These are phyloP conservation scores for Neofusicoccum parvum DNA, from an alignment of 2,329 filamentous ascomycete genomes.

Conservation along the genomic window DNA sequence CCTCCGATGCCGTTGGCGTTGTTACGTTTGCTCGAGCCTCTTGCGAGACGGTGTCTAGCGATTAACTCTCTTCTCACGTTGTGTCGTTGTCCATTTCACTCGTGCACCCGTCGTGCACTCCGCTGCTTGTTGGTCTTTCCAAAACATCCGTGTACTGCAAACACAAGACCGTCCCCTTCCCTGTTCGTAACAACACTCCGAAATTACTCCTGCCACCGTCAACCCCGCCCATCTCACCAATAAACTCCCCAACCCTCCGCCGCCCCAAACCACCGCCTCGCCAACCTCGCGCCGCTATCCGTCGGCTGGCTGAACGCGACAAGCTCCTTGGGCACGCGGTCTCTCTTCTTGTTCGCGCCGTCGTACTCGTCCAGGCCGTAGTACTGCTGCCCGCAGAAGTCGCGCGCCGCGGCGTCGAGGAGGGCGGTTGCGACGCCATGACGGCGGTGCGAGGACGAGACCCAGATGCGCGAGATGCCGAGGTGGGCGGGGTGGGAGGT, in stretches of 20 bases:
- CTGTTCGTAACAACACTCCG: neutral
- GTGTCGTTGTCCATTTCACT: no score
- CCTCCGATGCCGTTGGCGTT: no score
- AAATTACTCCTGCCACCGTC: no score
- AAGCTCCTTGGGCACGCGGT: slow-evolving; percentile 51
- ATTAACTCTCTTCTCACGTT: no score
- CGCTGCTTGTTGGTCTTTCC: no score
- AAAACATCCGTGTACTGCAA: neutral
- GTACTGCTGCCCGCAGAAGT: neutral
- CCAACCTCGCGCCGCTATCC: slow-evolving; percentile 59
- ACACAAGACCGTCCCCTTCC: neutral
- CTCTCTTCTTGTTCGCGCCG: neutral
- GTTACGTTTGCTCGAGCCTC: no score
- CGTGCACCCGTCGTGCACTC: no score
- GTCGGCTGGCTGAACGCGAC: slow-evolving; percentile 70
- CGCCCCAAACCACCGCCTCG: slow-evolving; percentile 59
- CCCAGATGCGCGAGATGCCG: slow-evolving; percentile 68
- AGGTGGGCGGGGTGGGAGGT: slow-evolving; percentile 53
- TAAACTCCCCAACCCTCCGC: slow-evolving; percentile 64
- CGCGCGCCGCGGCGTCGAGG: slow-evolving; percentile 50
- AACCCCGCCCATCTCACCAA: slow-evolving; percentile 12
- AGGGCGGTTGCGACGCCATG: slow-evolving; percentile 61
- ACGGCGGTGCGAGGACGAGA: slow-evolving; percentile 57
- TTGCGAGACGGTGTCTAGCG: no score
- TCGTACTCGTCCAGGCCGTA: neutral